Conservation (phyloP, 1,284 basidiomycete species). For the Anthracocystis setariae region DNA sequence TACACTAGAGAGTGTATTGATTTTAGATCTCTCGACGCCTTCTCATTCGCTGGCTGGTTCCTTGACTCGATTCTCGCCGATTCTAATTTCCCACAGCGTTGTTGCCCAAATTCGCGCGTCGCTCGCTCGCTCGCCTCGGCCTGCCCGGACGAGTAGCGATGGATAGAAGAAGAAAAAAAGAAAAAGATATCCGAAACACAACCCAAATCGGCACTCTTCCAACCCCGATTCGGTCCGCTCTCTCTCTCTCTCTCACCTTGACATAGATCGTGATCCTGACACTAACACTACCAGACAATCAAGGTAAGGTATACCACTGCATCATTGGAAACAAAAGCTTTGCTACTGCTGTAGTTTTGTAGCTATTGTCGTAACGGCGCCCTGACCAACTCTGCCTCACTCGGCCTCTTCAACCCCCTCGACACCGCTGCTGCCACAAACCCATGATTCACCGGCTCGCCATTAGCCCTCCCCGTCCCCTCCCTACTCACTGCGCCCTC, state of each 20-base stretch:
- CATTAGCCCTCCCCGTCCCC: conserved; percentile 7
- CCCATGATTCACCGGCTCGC: conserved; percentile 19
- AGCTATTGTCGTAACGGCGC: not conserved
- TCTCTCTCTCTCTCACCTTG: not conserved
- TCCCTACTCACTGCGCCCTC: conserved; percentile 2
- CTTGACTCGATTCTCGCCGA: not conserved
- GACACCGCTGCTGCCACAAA: not conserved
- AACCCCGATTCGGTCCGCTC: not conserved
- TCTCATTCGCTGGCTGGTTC: not conserved
- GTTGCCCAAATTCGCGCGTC: no score
- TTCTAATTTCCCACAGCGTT: no score
- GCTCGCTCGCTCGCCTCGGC: no score
- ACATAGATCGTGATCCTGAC: no score
- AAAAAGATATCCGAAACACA: not conserved
- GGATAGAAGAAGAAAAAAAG: not conserved
- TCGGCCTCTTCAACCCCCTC: conserved; percentile 17
- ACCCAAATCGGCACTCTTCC: not conserved
- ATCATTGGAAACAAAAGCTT: not conserved
- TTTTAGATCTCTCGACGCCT: no score
- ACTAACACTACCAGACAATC: no score
- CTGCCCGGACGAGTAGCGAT: no score
- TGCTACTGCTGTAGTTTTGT: no score
- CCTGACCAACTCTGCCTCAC: not conserved
- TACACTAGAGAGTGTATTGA: no score
- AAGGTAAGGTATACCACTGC: no score